Base-by-base conservation (phyloP, 2,329 filamentous ascomycete species). In the Raffaelea arxii region DNA sequence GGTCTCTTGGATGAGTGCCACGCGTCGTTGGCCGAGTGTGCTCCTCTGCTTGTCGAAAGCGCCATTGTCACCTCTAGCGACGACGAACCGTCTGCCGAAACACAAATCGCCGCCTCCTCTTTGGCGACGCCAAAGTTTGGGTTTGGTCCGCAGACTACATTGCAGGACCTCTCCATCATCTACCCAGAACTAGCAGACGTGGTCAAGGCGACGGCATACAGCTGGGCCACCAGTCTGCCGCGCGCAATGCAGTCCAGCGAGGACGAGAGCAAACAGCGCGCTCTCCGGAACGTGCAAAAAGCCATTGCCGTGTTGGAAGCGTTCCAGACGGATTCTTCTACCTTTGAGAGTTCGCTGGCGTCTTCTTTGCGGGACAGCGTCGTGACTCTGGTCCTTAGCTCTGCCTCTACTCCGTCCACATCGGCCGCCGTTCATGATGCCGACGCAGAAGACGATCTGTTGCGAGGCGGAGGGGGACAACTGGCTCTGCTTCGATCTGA, bases 241-340 rank as follows among this genome's bases (percentile, higher is more conserved):
- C 77, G 89, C 16, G 65, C 87, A 14, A 90, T 96, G 80, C 87
- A 91, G 60, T 78, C 81, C 9, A 84, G 81, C 54, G 89, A 97
- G 56, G 88, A 95, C 54, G 72, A 72, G n/a, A 70, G 75, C 24
- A 94, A 94, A 60, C 74, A 80, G 51, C 74, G 76, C 46, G 80
- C 82, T 2, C 75, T 97, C 23, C 74, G 75, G 24, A 86, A 91
- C 51, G 74, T 98, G n/a, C 77, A 83, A 14, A 83, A 81, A 41
- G 81, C 85, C 0, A 80, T 87, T 44, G 71, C 77, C 25, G 62
- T 91, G 7, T 67, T 92, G 19, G 75, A 74, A 18, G 69, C 74
- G 4, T 68, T 86, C 18, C 75, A 78, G 4, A 70, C 82, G 22
- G 76, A 81, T 46, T 84, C 82, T 0, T 71, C 75, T 0, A 77